phyloP scores from a whole-genome alignment of 352 stramenopile species.

The Sclerospora graminicola region DNA sequence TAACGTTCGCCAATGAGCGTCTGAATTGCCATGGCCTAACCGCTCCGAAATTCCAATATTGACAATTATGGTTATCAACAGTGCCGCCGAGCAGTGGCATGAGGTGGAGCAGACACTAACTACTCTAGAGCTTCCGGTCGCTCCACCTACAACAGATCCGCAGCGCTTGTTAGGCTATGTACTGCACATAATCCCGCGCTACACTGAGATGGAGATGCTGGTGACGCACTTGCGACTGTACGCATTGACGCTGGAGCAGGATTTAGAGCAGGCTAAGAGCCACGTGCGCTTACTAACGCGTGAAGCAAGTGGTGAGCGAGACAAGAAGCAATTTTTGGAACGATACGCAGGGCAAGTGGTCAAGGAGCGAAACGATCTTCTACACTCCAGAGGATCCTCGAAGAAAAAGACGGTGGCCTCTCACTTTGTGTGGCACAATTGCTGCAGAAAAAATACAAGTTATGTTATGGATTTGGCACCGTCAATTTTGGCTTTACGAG shows the following conservation, averaged over 20 bases:
- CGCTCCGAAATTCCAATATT: no score
- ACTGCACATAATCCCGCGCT: conserved; percentile 62
- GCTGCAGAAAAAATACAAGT: conserved; percentile 68
- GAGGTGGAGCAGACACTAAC: conserved; percentile 48
- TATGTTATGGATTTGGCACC: conserved; percentile 57
- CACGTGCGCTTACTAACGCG: conserved; percentile 44
- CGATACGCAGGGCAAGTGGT: conserved; percentile 75
- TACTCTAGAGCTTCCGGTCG: conserved; percentile 36
- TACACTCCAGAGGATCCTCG: conserved; percentile 39
- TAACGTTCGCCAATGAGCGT: no score
- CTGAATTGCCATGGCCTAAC: no score
- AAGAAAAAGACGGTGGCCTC: conserved; percentile 26
- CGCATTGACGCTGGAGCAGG: conserved; percentile 55
- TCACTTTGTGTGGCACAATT: conserved; percentile 75
- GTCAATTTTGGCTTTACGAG: conserved; percentile 62
- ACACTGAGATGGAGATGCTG: conserved; percentile 78
- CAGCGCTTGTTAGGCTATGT: conserved; percentile 69
- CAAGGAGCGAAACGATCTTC: conserved; percentile 74
- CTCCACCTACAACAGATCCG: conserved; percentile 65
- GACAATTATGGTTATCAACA: conserved; percentile 13
- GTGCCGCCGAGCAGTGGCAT: conserved; percentile 21
- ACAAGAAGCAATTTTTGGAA: conserved; percentile 77
- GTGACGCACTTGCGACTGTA: conserved; percentile 66
- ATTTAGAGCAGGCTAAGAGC: conserved; percentile 61
- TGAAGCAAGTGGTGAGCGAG: conserved; percentile 38